phyloP scores from a whole-genome alignment of 2,329 filamentous ascomycete species.

The Dactylellina parvicollis region DNA sequence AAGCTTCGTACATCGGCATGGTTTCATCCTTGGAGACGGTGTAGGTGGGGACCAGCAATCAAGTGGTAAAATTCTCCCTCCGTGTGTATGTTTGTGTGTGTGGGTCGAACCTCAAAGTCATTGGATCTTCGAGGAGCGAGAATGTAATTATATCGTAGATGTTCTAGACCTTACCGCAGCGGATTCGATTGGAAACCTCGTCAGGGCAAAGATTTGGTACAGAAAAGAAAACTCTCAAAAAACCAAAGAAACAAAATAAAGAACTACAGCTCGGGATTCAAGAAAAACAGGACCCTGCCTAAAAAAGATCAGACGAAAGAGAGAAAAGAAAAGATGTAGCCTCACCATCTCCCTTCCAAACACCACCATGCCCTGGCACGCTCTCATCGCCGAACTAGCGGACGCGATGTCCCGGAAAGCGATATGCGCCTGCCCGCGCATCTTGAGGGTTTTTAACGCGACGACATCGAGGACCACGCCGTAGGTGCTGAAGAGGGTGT shows the following conservation, averaged over 20 bases:
- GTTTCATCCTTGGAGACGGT: background rate
- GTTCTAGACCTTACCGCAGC: conserved; percentile 11
- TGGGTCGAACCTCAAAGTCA: conserved; percentile 51
- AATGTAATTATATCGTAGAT: conserved; percentile 6
- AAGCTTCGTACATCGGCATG: background rate
- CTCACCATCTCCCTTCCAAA: conserved; percentile 85
- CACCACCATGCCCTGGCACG: conserved; percentile 84
- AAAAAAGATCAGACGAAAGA: background rate
- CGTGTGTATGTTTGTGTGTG: background rate
- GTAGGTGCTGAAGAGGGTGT: conserved; percentile 93
- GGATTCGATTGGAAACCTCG: conserved; percentile 3
- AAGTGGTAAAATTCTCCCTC: too few relatives aligned
- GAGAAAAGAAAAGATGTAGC: conserved; percentile 60
- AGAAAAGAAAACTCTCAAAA: background rate
- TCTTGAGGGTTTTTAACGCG: conserved; percentile 85
- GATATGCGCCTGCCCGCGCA: conserved; percentile 95
- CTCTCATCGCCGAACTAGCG: conserved; percentile 92
- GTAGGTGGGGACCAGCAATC: conserved; percentile 5
- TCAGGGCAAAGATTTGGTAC: conserved; percentile 26
- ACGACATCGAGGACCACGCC: conserved; percentile 92
- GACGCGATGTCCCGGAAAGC: conserved; percentile 88
- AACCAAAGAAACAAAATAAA: background rate
- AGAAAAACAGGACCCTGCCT: background rate
- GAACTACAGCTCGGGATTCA: background rate
- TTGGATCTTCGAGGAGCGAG: conserved; percentile 52